Percentiles rank a stretch among this genome's conserved stretches.
phyloP scores from a whole-genome alignment of 2,329 filamentous ascomycete species.

The Fonsecaea multimorphosa region DNA sequence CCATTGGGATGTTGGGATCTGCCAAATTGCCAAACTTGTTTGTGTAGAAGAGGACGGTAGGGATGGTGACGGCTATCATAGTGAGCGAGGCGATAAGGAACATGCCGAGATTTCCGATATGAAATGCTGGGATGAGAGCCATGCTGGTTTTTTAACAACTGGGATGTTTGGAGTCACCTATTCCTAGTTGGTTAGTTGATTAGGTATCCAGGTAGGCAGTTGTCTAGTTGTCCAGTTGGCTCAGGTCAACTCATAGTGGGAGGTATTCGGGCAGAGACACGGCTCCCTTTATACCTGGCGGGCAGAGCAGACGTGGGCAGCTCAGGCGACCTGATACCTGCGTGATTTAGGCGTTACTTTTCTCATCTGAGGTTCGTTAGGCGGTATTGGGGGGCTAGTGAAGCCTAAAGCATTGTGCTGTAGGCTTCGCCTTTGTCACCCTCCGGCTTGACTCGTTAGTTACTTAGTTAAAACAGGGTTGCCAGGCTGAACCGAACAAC shows the following conservation, averaged over 20 bases:
- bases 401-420: not conserved
- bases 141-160: no score
- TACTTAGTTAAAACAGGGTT: not conserved
- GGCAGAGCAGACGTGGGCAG: no score
- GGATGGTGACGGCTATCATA: not conserved
- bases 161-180: no score
- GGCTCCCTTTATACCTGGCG: not conserved
- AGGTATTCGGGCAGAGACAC: not conserved
- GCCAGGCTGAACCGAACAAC: not conserved
- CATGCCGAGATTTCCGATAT: no score
- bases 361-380: not conserved
- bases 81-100: not conserved
- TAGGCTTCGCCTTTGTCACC: not conserved
- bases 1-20: not conserved
- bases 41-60: not conserved
- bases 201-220: no score
- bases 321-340: not conserved
- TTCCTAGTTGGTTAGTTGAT: not conserved
- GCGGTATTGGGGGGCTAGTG: not conserved
- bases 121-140: no score
- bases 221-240: no score
- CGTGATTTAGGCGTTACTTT: not conserved
- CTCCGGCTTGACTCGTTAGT: not conserved
- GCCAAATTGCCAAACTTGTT: not conserved
- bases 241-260: no score